phyloP scores from a whole-genome alignment of 176 grass and related monocot genomes.

The Aechmea fasciata region DNA sequence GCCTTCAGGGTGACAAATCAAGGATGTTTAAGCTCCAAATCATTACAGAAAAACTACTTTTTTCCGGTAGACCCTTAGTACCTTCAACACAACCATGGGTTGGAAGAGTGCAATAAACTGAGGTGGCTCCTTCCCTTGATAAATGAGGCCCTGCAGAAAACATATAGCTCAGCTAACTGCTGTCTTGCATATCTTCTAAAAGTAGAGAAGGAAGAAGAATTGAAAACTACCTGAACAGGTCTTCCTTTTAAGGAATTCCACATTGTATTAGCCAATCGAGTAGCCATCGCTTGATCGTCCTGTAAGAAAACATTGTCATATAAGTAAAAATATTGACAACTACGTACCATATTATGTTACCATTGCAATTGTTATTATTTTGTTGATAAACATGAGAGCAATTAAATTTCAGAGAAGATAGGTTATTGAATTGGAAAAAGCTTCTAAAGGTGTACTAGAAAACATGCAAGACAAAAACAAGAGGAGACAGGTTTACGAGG shows the following conservation, averaged over 20 bases:
- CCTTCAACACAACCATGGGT: constrained; percentile 92
- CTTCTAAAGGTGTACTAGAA: too few species aligned
- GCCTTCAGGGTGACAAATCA: not conserved
- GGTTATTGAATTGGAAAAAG: too few species aligned
- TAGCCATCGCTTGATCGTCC: constrained; percentile 64
- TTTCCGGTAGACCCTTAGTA: constrained; percentile 11
- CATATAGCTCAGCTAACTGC: constrained; percentile 15
- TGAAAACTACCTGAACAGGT: constrained; percentile 58
- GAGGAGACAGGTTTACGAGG: too few species aligned
- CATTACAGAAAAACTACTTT: not conserved
- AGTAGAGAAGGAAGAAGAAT: constrained; percentile 13
- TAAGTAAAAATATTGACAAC: not conserved
- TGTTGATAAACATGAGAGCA: too few species aligned
- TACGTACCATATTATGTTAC: too few species aligned
- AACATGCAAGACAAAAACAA: too few species aligned
- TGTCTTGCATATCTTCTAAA: constrained; percentile 19
- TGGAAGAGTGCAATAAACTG: constrained; percentile 97
- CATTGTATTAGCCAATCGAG: constrained; percentile 53
- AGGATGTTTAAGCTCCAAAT: not conserved
- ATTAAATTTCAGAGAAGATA: too few species aligned
- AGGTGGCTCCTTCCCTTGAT: constrained; percentile 86
- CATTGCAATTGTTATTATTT: too few species aligned
- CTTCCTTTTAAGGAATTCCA: constrained; percentile 92
- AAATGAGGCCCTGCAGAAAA: constrained; percentile 59
- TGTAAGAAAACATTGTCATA: constrained; percentile 15